Evolutionary conservation across 352 stramenopile species (phyloP).

Genomic region (Phytophthora sp.): DNA sequence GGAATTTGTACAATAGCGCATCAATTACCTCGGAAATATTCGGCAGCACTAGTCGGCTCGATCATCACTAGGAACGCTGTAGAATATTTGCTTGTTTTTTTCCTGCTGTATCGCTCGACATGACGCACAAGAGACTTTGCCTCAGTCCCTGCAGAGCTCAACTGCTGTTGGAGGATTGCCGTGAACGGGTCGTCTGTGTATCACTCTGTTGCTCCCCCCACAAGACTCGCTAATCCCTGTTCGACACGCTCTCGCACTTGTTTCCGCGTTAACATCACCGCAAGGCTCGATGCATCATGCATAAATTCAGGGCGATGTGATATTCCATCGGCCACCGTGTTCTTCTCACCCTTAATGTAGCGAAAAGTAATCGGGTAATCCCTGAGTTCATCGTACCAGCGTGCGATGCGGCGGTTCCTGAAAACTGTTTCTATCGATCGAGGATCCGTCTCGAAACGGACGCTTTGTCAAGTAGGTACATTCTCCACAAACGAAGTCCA

Average conservation of each 20-base stretch:
- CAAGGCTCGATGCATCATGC: background rate
- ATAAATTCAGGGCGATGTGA: conserved; percentile 16
- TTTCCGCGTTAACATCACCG: background rate
- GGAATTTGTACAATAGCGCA: conserved; percentile 18
- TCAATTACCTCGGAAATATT: conserved; percentile 13
- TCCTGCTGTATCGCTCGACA: conserved; percentile 8
- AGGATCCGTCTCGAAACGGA: conserved; percentile 21
- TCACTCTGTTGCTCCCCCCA: background rate
- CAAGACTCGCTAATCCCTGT: background rate
- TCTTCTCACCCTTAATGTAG: conserved; percentile 6
- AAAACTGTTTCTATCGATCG: conserved; percentile 13
- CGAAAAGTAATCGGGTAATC: conserved; percentile 15
- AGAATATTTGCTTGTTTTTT: conserved; percentile 2
- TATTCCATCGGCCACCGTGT: conserved; percentile 18
- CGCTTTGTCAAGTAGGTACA: conserved; percentile 11
- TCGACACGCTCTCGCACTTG: background rate
- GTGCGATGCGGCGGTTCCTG: conserved; percentile 3
- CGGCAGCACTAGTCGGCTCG: conserved; percentile 12
- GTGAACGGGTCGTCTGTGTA: background rate
- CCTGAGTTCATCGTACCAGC: conserved; percentile 17
- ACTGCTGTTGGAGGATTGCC: too few relatives aligned
- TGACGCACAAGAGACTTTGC: background rate
- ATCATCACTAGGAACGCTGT: conserved; percentile 4
- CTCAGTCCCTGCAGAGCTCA: too few relatives aligned
- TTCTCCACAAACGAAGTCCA: conserved; percentile 12